phyloP scores from a whole-genome alignment of 2,329 filamentous ascomycete species.

The Aspergillus ochraceoroseus region DNA sequence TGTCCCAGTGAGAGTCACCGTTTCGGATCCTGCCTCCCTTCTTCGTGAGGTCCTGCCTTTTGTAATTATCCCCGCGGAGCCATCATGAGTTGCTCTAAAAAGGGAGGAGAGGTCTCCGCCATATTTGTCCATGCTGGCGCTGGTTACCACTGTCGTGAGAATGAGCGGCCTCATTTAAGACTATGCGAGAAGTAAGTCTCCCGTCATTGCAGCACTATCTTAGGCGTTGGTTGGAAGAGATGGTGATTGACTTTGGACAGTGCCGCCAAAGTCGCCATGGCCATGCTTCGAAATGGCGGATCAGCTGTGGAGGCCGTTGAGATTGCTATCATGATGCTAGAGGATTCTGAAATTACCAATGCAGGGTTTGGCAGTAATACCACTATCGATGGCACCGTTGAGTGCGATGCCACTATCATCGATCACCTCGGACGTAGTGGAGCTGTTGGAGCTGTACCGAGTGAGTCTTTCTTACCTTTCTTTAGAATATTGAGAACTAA shows the following conservation, averaged over 20 bases:
- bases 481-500: neutral
- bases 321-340: slow-evolving; percentile 77
- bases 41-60: neutral
- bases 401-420: slow-evolving; percentile 90
- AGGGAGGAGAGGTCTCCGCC: slow-evolving; percentile 55
- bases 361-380: slow-evolving; percentile 94
- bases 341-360: slow-evolving; percentile 94
- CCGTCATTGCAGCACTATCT: neutral
- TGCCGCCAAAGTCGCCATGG: slow-evolving; percentile 79
- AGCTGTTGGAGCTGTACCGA: slow-evolving; percentile 82
- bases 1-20: slow-evolving; percentile 1
- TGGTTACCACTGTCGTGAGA: slow-evolving; percentile 83
- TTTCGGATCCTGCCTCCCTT: slow-evolving; percentile 4
- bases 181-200: slow-evolving; percentile 78
- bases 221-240: no score
- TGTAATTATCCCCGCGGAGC: neutral
- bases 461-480: slow-evolving; percentile 51
- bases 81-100: slow-evolving; percentile 36
- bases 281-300: slow-evolving; percentile 69
- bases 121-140: slow-evolving; percentile 96
- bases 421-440: slow-evolving; percentile 88
- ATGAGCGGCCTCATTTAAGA: slow-evolving; percentile 76
- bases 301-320: slow-evolving; percentile 85
- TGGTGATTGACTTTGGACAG: slow-evolving; percentile 47
- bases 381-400: slow-evolving; percentile 81